A percentile compares a stretch with the other conserved stretches of the same genome.
Conservation (phyloP, 768 basidiomycete genomes). For the Gloeopeniophorella convolvens region DNA sequence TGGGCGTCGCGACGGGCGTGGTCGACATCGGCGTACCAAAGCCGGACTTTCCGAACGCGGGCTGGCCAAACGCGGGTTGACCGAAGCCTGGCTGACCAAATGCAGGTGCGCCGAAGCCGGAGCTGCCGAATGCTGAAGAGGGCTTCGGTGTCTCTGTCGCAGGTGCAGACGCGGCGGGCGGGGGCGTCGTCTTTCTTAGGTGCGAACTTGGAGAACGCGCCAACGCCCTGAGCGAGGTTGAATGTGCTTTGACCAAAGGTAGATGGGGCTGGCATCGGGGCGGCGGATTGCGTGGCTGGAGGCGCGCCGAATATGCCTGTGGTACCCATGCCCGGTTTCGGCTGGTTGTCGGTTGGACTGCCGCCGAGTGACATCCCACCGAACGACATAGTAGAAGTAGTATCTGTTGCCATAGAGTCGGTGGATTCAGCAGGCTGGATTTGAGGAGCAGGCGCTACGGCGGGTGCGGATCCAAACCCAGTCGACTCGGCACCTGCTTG, state of each 20-base stretch:
- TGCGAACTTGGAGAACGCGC: constrained; percentile 24
- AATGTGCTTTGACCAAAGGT: constrained; percentile 18
- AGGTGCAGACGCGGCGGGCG: not conserved
- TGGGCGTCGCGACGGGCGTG: constrained; percentile 16
- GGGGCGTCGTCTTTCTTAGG: constrained; percentile 16
- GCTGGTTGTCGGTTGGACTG: constrained; percentile 4
- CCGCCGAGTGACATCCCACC: constrained; percentile 26
- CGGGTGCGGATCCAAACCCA: constrained; percentile 2
- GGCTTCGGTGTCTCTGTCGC: constrained; percentile 13
- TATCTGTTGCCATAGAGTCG: constrained; percentile 18
- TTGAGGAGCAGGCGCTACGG: constrained; percentile 7
- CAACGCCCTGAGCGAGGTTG: constrained; percentile 27
- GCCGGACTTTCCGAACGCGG: constrained; percentile 24
- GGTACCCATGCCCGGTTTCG: constrained; percentile 16
- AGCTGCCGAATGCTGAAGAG: constrained; percentile 21
- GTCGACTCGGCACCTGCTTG: constrained; percentile 18
- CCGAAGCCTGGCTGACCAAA: constrained; percentile 31
- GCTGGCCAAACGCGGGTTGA: constrained; percentile 26
- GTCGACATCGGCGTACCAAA: constrained; percentile 23
- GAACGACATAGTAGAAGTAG: constrained; percentile 19
- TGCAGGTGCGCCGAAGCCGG: constrained; percentile 17
- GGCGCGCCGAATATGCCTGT: constrained; percentile 26
- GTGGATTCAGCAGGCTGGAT: constrained; percentile 11
- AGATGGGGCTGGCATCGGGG: constrained; percentile 13
- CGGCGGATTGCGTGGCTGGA: too few species aligned